Base-by-base conservation (phyloP, 1,284 basidiomycete species). In the Tilletia setariae region DNA sequence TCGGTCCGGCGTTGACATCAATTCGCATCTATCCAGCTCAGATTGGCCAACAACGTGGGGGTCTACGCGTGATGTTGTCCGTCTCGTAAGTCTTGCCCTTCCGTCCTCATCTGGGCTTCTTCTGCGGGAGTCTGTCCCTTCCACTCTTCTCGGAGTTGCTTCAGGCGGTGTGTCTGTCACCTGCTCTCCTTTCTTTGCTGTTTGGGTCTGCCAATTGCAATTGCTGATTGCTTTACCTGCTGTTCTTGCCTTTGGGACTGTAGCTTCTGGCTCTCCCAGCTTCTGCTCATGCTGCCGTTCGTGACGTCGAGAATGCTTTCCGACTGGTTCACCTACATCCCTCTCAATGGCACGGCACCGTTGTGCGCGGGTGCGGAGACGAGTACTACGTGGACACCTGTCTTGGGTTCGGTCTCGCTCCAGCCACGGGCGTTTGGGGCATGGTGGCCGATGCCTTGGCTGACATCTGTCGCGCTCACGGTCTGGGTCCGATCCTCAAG, bases 341-440 rank as follows among this genome's bases (percentile, higher is more conserved):
- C 47, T 49, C 47, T 49, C 47, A 49, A 49, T 49, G 47, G 47
- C 47, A 16, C 19, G 47, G 47, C 47, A 49, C 47, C 4, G 47
- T 49, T 49, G 47, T 49, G 19, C 47, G 47, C 6, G 47, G 47
- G 16, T 16, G 25, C 19, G 47, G 25, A n/a, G 6, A n/a, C 19
- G 19, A n/a, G 19, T 49, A n/a, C 47, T 49, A 49, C 47, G 47
- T 49, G 19, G 47, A 49, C 16, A 7, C 25, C 19, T 49, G 47
- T 23, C 25, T 49, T 16, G 47, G 47, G 19, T 49, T 49, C 25
- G 47, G 47, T 49, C 19, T 16, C n/a, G n/a, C n/a, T n/a, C n/a
- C n/a, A n/a, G n/a, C n/a, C n/a, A n/a, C n/a, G n/a, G n/a, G n/a
- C n/a, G n/a, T n/a, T n/a, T n/a, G n/a, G n/a, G n/a, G n/a, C n/a